Percentiles rank a stretch among this genome's conserved stretches.
phyloP scores from a whole-genome alignment of 768 basidiomycete species.

The Boletus coccyginus region DNA sequence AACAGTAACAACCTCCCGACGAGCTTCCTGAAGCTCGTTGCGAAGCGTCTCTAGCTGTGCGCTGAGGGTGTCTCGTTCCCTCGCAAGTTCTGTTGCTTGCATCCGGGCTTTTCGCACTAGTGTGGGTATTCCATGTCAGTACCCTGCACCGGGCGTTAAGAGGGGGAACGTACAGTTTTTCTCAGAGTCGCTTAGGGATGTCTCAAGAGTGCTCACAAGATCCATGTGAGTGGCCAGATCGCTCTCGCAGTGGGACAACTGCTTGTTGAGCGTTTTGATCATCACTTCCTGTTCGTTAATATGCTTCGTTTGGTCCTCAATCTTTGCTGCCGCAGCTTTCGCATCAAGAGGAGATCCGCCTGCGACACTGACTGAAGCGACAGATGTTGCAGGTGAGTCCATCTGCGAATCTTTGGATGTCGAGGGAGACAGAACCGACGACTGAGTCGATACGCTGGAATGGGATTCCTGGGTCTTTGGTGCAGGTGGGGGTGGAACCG shows the following conservation, averaged over 20 bases:
- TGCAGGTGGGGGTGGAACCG: constrained; percentile 79
- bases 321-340: constrained; percentile 48
- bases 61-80: constrained; percentile 77
- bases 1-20: constrained; percentile 74
- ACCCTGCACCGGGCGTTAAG: not conserved
- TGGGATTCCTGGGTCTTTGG: constrained; percentile 54
- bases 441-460: constrained; percentile 59
- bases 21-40: constrained; percentile 71
- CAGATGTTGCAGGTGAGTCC: constrained; percentile 68
- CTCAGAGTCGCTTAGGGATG: constrained; percentile 86
- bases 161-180: constrained; percentile 71
- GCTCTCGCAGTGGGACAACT: constrained; percentile 87
- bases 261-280: constrained; percentile 94
- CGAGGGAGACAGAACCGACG: constrained; percentile 53
- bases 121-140: constrained; percentile 9
- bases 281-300: constrained; percentile 84
- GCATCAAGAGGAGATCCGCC: constrained; percentile 42
- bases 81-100: constrained; percentile 86
- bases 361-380: constrained; percentile 42
- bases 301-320: constrained; percentile 74
- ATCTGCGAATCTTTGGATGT: constrained; percentile 69
- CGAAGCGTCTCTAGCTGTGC: constrained; percentile 64
- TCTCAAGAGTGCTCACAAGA: constrained; percentile 78
- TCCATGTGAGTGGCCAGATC: constrained; percentile 93
- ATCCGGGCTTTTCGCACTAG: constrained; percentile 90